Evolutionary conservation across 2,329 filamentous ascomycete species (phyloP), one percentile per base, ranked within the genome.

Genomic region (Talaromyces sp.): DNA sequence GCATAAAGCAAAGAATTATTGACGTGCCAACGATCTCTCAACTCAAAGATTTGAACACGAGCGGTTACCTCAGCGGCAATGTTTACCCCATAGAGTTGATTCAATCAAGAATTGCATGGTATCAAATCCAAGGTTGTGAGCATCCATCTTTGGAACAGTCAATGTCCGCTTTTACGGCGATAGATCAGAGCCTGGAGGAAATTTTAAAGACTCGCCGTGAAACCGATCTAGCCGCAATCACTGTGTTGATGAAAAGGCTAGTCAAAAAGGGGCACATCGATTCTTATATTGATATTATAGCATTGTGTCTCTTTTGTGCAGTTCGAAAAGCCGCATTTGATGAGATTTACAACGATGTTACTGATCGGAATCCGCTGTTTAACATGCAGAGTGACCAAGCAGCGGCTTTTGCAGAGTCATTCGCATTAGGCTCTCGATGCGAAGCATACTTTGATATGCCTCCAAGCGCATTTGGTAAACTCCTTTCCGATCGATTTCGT

Each of bases 301-400:
- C 80, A 0, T 77, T 87, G 38, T 77, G 82, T 1, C 76, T 85
- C 57, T 86, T 87, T 67, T 85, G 81, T 60, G 79, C 82, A 0
- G 77, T 84, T 29, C 76, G 83, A 26, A 83, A 81, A 65, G 75
- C 78, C 6, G 84, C 81, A 0, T 81, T 87, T 50, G 83, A 87
- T 61, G 84, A 88, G 61, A 82, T 87, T 0, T 87, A 86, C 65
- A 74, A 84, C 12, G 85, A 87, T 68, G 82, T 85, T 1, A 84
- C 82, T 0, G 85, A 87, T 66, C 77, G 84, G 8, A 86, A 85
- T 65, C 85, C 84, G 0, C 73, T 86, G 10, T 85, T 85, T 69
- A 83, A 85, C 58, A 77, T 81, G 21, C 84, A 85, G 59, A 76
- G 83, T 1, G 85, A 87, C 60, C 85, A 88, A 68, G 84, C 85